phyloP scores from a whole-genome alignment of 2,329 filamentous ascomycete species.

The Colletotrichum chlorophyti region DNA sequence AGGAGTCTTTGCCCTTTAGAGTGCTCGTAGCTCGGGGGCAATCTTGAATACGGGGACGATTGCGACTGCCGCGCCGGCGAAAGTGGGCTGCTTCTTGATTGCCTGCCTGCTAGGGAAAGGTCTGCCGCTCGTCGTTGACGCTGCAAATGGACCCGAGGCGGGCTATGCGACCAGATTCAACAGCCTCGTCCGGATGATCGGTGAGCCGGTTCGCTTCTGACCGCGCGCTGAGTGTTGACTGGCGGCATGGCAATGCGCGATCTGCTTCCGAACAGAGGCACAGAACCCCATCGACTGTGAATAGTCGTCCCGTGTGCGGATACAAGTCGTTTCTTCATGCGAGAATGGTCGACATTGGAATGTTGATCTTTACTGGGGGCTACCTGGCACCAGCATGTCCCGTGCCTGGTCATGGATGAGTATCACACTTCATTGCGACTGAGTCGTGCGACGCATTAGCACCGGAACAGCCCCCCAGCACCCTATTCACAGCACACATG shows the following conservation, averaged over 20 bases:
- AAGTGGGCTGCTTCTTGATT: constrained; percentile 1
- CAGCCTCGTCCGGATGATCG: background rate
- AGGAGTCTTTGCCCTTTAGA: constrained; percentile 11
- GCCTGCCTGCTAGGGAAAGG: background rate
- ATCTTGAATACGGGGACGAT: constrained; percentile 23
- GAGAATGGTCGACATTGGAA: background rate
- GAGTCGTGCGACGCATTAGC: constrained; percentile 16
- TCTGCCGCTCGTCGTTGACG: background rate
- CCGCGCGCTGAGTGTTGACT: too few species aligned
- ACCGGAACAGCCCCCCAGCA: background rate
- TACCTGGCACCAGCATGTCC: background rate
- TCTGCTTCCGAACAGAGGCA: too few species aligned
- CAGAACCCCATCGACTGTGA: too few species aligned
- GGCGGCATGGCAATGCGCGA: too few species aligned
- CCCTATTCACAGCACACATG: background rate
- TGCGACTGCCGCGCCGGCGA: constrained; percentile 14
- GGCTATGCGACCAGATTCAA: background rate
- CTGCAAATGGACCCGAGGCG: background rate
- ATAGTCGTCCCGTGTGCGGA: too few species aligned
- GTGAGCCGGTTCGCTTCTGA: too few species aligned
- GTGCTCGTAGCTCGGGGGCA: background rate
- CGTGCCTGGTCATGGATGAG: background rate
- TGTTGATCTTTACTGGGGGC: background rate
- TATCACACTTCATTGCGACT: background rate
- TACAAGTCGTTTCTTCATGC: too few species aligned